Evolutionary conservation across 441 rosid genomes (phyloP).

Genomic region (Populus tomentosa): DNA sequence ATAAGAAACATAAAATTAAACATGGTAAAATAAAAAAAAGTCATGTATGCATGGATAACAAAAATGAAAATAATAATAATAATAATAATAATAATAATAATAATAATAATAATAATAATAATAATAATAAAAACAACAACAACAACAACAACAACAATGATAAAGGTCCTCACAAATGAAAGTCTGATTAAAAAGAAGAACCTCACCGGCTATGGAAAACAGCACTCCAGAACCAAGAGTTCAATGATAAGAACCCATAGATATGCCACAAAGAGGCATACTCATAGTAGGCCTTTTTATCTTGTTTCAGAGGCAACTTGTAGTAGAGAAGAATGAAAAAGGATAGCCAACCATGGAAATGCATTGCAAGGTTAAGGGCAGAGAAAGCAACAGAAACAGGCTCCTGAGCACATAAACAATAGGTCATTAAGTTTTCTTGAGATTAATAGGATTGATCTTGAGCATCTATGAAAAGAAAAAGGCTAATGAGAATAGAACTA

Average conservation of each 20-base stretch:
- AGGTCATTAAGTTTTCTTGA: conserved; percentile 14
- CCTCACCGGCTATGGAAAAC: conserved; percentile 77
- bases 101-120: background rate
- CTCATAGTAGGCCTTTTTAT: conserved; percentile 63
- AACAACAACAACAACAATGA: background rate
- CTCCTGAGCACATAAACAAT: conserved; percentile 42
- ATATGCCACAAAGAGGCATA: conserved; percentile 73
- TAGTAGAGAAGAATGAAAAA: conserved; percentile 71
- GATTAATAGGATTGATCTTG: background rate
- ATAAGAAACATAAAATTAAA: background rate
- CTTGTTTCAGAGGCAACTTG: conserved; percentile 61
- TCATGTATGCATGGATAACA: no score
- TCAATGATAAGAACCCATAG: conserved; percentile 66
- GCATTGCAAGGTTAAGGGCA: conserved; percentile 80
- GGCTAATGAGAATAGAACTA: background rate
- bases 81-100: no score
- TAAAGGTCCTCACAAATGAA: background rate
- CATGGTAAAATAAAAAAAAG: background rate
- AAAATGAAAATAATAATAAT: background rate
- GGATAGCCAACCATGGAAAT: conserved; percentile 89
- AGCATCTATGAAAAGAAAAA: conserved; percentile 1
- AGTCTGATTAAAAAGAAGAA: background rate
- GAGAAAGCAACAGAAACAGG: conserved; percentile 85
- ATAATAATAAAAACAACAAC: no score
- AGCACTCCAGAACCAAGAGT: conserved; percentile 95